phyloP scores from a whole-genome alignment of 768 basidiomycete species.

The Lactifluus volemus region DNA sequence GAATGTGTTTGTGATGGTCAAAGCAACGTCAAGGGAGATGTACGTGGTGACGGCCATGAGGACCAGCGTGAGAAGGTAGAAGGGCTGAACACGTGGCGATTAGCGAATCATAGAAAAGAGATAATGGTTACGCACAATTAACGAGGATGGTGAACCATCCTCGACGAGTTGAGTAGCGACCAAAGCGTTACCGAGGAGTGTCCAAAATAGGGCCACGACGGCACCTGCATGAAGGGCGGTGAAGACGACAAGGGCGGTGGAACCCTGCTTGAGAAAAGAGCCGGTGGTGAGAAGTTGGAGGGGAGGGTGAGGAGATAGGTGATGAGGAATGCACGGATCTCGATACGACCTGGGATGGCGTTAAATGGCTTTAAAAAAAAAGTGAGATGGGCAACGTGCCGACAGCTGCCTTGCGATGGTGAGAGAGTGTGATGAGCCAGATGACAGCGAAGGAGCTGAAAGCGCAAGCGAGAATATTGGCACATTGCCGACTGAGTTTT shows the following conservation, averaged over 20 bases:
- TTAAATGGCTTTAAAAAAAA: background rate
- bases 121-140: constrained; percentile 37
- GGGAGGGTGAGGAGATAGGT: constrained; percentile 63
- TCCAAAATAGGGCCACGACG: constrained; percentile 74
- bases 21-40: constrained; percentile 73
- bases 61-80: constrained; percentile 42
- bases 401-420: constrained; percentile 78
- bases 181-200: constrained; percentile 63
- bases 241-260: constrained; percentile 56
- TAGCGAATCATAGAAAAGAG: background rate
- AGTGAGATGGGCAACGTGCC: constrained; percentile 31
- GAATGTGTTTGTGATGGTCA: constrained; percentile 54
- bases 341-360: constrained; percentile 46
- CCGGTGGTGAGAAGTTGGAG: constrained; percentile 79
- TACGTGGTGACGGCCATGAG: constrained; percentile 72
- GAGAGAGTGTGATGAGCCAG: constrained; percentile 47
- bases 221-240: constrained; percentile 74
- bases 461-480: constrained; percentile 78
- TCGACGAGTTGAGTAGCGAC: constrained; percentile 89
- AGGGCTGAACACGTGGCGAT: constrained; percentile 40
- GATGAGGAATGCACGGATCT: constrained; percentile 57
- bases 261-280: constrained; percentile 70
- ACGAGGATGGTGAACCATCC: constrained; percentile 69
- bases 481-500: constrained; percentile 72
- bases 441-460: constrained; percentile 56